Conservation (phyloP, 768 basidiomycete species). For the Lactarius vividus region DNA sequence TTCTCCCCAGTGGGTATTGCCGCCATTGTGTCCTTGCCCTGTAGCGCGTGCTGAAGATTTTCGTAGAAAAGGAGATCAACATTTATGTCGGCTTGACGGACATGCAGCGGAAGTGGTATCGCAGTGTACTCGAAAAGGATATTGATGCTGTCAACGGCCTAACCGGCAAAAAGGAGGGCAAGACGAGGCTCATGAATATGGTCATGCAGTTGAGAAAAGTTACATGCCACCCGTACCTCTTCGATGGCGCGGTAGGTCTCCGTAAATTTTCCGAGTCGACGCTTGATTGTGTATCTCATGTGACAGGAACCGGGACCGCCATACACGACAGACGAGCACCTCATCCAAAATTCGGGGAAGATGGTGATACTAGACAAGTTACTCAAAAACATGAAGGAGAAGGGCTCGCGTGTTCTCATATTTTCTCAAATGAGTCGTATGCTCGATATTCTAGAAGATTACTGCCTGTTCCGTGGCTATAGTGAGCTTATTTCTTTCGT, state of each 20-base stretch:
- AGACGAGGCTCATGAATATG: slow-evolving; percentile 96
- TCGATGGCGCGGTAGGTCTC: slow-evolving; percentile 79
- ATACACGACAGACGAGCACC: slow-evolving; percentile 96
- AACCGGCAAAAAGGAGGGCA: slow-evolving; percentile 97
- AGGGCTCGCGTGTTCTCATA: slow-evolving; percentile 93
- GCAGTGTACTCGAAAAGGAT: slow-evolving; percentile 93
- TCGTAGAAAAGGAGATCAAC: slow-evolving; percentile 93
- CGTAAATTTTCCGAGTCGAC: not conserved
- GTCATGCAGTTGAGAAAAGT: slow-evolving; percentile 98
- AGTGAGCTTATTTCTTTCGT: slow-evolving; percentile 49
- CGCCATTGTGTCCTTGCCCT: not conserved
- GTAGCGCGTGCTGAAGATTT: slow-evolving; percentile 11
- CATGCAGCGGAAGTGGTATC: slow-evolving; percentile 99
- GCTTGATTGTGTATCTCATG: not conserved
- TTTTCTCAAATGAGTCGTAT: slow-evolving; percentile 99
- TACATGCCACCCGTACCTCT: slow-evolving; percentile 88
- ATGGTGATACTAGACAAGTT: slow-evolving; percentile 98
- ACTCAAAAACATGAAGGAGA: slow-evolving; percentile 78
- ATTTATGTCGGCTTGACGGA: slow-evolving; percentile 96
- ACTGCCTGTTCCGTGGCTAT: slow-evolving; percentile 87
- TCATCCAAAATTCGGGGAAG: slow-evolving; percentile 92
- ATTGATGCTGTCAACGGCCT: slow-evolving; percentile 97
- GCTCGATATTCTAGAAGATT: slow-evolving; percentile 95
- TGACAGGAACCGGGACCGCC: slow-evolving; percentile 94
- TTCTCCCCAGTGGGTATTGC: slow-evolving; percentile 71